phyloP scores from a whole-genome alignment of 805 yeast genomes.

The Candida nonsorbophila region DNA sequence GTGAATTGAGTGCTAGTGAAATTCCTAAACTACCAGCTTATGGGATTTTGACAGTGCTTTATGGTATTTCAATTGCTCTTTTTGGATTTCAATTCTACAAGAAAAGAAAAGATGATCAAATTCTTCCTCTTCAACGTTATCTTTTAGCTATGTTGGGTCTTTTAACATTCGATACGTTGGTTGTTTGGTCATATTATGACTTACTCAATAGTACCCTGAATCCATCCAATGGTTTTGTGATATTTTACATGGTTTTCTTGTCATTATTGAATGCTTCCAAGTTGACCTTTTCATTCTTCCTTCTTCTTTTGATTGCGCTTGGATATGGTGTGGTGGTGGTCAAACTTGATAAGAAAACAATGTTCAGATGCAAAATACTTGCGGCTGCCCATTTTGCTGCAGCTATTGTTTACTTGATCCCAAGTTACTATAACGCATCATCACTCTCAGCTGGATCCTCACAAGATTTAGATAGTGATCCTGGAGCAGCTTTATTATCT shows the following conservation, averaged over 20 bases:
- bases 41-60: constrained; percentile 78
- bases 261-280: constrained; percentile 77
- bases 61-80: constrained; percentile 74
- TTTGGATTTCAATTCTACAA: constrained; percentile 83
- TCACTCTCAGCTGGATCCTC: constrained; percentile 16
- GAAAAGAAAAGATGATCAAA: constrained; percentile 68
- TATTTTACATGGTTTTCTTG: constrained; percentile 65
- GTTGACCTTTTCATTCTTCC: constrained; percentile 81
- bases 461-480: constrained; percentile 42
- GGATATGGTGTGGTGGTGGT: constrained; percentile 96
- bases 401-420: constrained; percentile 27
- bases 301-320: constrained; percentile 75
- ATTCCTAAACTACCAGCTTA: constrained; percentile 87
- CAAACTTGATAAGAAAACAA: constrained; percentile 65
- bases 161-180: constrained; percentile 76
- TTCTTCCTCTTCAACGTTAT: constrained; percentile 86
- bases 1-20: constrained; percentile 83
- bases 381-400: constrained; percentile 35
- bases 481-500: constrained; percentile 40
- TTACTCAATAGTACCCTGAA: constrained; percentile 57
- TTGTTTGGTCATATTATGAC: constrained; percentile 90
- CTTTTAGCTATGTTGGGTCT: constrained; percentile 80
- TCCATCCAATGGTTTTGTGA: constrained; percentile 54
- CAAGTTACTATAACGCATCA: constrained; percentile 26
- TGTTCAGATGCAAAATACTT: constrained; percentile 53